Evolutionary conservation across 345 rosid genomes (phyloP), one percentile per base, ranked within the genome.

Genomic region (Populus davidiana): DNA sequence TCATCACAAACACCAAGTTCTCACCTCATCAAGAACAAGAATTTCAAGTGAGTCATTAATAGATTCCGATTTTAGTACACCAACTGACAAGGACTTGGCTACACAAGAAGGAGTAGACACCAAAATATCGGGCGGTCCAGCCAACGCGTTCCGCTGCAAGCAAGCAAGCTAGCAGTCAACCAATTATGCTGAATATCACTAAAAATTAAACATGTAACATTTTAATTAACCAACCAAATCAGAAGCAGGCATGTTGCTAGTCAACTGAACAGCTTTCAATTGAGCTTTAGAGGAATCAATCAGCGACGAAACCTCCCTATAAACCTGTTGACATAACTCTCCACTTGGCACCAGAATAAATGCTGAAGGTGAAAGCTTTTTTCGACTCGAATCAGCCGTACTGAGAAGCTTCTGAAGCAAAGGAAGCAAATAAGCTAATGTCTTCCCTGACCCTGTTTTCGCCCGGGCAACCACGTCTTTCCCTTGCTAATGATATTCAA

Each of bases 21-120:
- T 80, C 67, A 95, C 99, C 98, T 95, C 97, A 85, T 95, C 99
- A 75, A 95, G 98, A 72, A 93, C 90, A 70, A 95, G 88, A 67
- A 91, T 86, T 71, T 90, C 92, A 73, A 93, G 96, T 16, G 99
- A 88, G 56, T 89, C 90, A 65, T 82, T 79, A 39, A 93, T 76
- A 9, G 89, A 83, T 31, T 85, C 13, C 8, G 93, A 83, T 73
- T 91, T 87, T 79, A 95, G 90, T 27, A 86, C 88, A 69, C 94
- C 97, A 54, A 82, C 82, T 7, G 92, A 87, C 78, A 95, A 85
- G 80, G 93, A 93, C 83, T 95, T 94, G 2, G 91, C 90, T 70
- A 95, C 77, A 81, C 93, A 93, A 81, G 93, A 93, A 33, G 99
- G 98, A 18, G 97, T 95, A 9, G 94, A 82, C 23, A 95, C 88